Conservation (phyloP, 164 flowering plant genomes). For the Kalanchoe fedtschenkoi region DNA sequence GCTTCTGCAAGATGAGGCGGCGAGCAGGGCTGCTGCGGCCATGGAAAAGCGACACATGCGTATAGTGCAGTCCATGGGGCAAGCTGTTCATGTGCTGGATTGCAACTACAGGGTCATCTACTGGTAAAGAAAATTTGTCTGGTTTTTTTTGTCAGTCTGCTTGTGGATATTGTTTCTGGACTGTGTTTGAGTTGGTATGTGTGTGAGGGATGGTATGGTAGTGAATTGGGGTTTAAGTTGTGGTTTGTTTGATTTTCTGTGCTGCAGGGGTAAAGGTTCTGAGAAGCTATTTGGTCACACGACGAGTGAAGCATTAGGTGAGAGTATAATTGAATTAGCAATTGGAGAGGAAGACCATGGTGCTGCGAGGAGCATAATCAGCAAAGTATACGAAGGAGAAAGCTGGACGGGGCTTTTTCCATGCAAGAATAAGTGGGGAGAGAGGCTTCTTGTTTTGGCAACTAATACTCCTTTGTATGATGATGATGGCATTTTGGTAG, state of each 20-base stretch:
- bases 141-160: neutral
- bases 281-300: conserved; percentile 76
- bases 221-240: neutral
- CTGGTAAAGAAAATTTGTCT: conserved; percentile 41
- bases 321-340: conserved; percentile 50
- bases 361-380: conserved; percentile 34
- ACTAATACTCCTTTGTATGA: conserved; percentile 80
- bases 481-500: conserved; percentile 64
- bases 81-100: conserved; percentile 73
- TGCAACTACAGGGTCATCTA: conserved; percentile 41
- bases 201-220: neutral
- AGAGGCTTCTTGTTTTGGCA: conserved; percentile 33
- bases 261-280: conserved; percentile 68
- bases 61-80: conserved; percentile 91
- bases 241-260: conserved; percentile 7
- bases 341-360: conserved; percentile 35
- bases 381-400: conserved; percentile 49
- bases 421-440: conserved; percentile 58
- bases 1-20: conserved; percentile 52
- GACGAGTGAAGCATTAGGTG: conserved; percentile 67
- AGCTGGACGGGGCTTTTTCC: conserved; percentile 85
- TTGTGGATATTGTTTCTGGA: conserved; percentile 2
- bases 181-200: neutral
- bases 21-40: conserved; percentile 15
- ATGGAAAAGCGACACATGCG: conserved; percentile 61